Conservation (phyloP, 2,329 filamentous ascomycete genomes). For the Neopestalotiopsis clavispora region DNA sequence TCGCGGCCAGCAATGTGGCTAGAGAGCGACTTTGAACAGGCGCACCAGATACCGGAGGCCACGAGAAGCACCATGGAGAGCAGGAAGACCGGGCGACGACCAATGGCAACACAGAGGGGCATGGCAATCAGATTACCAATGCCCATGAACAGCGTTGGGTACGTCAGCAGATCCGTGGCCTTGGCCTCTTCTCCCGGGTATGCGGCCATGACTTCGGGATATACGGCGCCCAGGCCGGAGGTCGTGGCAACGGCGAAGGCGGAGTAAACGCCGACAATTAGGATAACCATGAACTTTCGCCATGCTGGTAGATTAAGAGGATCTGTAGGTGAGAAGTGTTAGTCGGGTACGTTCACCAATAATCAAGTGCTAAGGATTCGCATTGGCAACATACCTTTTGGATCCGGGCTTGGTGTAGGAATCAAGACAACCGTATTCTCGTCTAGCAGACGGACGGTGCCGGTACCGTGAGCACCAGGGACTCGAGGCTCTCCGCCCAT, state of each 20-base stretch:
- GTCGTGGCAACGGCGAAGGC: conserved; percentile 24
- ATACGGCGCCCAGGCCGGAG: conserved; percentile 20
- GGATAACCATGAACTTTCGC: conserved; percentile 28
- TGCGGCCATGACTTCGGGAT: conserved; percentile 21
- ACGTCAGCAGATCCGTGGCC: conserved; percentile 35
- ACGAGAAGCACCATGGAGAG: conserved; percentile 33
- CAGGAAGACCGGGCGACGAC: conserved; percentile 37
- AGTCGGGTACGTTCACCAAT: background rate
- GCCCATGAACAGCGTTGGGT: conserved; percentile 33
- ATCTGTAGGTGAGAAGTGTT: conserved; percentile 23
- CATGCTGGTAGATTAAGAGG: conserved; percentile 32
- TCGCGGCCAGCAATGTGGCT: conserved; percentile 34
- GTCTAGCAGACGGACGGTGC: conserved; percentile 18
- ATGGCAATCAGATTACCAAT: conserved; percentile 38
- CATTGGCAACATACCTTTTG: conserved; percentile 27
- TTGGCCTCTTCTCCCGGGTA: conserved; percentile 20
- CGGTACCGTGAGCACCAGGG: background rate
- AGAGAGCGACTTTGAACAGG: conserved; percentile 25
- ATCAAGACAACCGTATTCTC: conserved; percentile 25
- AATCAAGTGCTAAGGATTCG: no score
- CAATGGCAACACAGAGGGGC: conserved; percentile 38
- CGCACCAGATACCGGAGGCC: conserved; percentile 30
- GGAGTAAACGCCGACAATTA: conserved; percentile 27
- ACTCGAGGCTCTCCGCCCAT: background rate
- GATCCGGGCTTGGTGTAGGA: conserved; percentile 27